Base-by-base conservation (phyloP, 208 protist species). In the Novymonas esmeraldas region DNA sequence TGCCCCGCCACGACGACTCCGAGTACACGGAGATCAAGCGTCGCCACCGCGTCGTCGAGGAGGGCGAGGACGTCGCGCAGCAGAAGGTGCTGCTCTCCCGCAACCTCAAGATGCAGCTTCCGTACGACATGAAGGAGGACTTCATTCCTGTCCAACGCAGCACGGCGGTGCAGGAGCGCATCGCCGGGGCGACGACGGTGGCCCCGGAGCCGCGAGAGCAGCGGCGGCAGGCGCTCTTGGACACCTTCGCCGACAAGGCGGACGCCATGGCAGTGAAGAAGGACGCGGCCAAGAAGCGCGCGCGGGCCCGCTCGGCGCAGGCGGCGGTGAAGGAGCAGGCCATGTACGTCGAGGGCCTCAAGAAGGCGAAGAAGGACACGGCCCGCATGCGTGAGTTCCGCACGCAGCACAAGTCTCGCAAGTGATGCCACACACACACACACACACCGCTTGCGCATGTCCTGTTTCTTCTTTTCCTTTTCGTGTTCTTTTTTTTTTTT, bases 341-440 rank as follows among this genome's bases (percentile, higher is more conserved):
- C 64, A 68, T 82, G 48, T 95, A 96, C 79, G 16, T 85, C 62
- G 73, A 78, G n/a, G 78, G 81, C 0, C 81, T 97, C 38, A 97
- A 97, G 83, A 90, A 88, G 72, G 84, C 90, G 20, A 97, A 97
- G 90, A 97, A 97, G 81, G 91, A 97, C 36, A 96, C 90, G 20
- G 84, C 93, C 3, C 92, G 90, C 45, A 76, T 76, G 36, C 67
- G 69, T 16, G 93, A 97, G 64, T 97, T 97, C 85, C 87, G 88
- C 62, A 88, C 85, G 16, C 89, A 94, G 69, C 87, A 94, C 61
- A 97, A 96, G 80, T 78, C 76, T 2, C 89, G 88, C 44, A 92
- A 90, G 56, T 78, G 70, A 73, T 46, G 57, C 44, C 44, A 48
- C 44, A 48, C 44, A 48, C 7, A 16, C 10, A 48, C 44, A 48